These are phyloP conservation scores for Quercus aquifolioides DNA, from an alignment of 306 rosid genomes.

Conservation along the genomic window DNA sequence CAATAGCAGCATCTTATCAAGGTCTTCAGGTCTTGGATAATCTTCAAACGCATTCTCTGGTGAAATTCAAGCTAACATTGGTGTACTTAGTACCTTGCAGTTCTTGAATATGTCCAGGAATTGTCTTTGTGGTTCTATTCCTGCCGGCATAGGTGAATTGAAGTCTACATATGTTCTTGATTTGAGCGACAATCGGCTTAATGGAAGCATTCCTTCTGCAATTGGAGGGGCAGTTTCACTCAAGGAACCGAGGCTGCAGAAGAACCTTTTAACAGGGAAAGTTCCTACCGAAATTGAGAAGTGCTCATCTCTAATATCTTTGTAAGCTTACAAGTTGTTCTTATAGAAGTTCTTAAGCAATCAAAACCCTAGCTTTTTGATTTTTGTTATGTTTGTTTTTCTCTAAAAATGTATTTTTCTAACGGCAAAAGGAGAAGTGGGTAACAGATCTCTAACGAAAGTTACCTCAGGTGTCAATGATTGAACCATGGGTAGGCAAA, in stretches of 20 bases:
- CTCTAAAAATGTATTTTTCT: no score
- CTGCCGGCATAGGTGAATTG: constrained; percentile 59
- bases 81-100: constrained; percentile 58
- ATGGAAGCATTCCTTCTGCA: constrained; percentile 81
- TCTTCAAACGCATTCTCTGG: constrained; percentile 80
- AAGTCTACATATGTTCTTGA: constrained; percentile 60
- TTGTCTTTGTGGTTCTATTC: constrained; percentile 64
- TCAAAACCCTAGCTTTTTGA: no score
- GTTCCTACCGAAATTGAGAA: constrained; percentile 63
- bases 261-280: constrained; percentile 66
- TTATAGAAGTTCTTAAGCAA: no score
- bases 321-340: no score
- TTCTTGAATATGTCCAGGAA: constrained; percentile 70
- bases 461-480: no score
- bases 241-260: constrained; percentile 68
- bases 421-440: no score
- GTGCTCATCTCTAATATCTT: constrained; percentile 61
- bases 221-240: constrained; percentile 71
- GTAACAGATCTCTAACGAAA: no score
- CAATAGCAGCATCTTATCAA: constrained; percentile 35
- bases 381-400: no score
- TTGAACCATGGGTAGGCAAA: no score
- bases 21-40: constrained; percentile 77
- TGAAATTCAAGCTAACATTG: constrained; percentile 57
- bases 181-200: constrained; percentile 64